Percentiles rank a stretch among this genome's conserved stretches.
phyloP scores from a whole-genome alignment of 2,329 filamentous ascomycete genomes.

The Zasmidium citrigriseum region DNA sequence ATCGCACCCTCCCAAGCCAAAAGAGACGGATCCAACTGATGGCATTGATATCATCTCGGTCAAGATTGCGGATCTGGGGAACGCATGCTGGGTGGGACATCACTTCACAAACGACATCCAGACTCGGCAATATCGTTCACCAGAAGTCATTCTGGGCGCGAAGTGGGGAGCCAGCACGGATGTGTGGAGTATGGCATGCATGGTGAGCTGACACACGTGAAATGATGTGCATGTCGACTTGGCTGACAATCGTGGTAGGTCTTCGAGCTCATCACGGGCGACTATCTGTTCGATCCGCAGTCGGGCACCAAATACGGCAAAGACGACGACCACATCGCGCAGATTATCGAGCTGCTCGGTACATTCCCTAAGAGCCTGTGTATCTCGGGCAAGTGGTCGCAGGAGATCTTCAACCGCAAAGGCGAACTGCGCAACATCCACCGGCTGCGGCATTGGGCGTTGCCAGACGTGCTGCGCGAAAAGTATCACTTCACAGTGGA shows the following conservation, averaged over 20 bases:
- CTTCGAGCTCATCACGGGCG: conserved; percentile 95
- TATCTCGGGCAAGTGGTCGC: conserved; percentile 92
- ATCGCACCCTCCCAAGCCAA: conserved; percentile 52
- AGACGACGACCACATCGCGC: conserved; percentile 97
- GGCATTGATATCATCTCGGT: conserved; percentile 85
- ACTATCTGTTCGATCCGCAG: conserved; percentile 97
- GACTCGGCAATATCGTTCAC: conserved; percentile 93
- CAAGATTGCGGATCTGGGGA: conserved; percentile 97
- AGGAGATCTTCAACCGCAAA: conserved; percentile 98
- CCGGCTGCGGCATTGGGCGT: conserved; percentile 89
- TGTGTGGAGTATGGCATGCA: conserved; percentile 99
- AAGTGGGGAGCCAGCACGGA: conserved; percentile 99
- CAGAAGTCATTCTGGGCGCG: conserved; percentile 91
- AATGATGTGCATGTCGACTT: background rate
- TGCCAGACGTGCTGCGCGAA: conserved; percentile 88
- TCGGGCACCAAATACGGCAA: conserved; percentile 99
- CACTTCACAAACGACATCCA: conserved; percentile 99
- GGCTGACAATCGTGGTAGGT: conserved; percentile 58
- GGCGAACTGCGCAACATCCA: conserved; percentile 98
- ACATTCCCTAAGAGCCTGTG: conserved; percentile 91
- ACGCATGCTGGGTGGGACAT: conserved; percentile 97
- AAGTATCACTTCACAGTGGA: conserved; percentile 94
- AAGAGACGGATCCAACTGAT: conserved; percentile 60
- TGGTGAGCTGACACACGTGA: conserved; percentile 64
- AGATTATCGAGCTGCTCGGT: conserved; percentile 95